Percentiles rank a stretch among this genome's conserved stretches.
Conservation (phyloP, 805 yeast genomes). For the Cyberlindnera americana region DNA sequence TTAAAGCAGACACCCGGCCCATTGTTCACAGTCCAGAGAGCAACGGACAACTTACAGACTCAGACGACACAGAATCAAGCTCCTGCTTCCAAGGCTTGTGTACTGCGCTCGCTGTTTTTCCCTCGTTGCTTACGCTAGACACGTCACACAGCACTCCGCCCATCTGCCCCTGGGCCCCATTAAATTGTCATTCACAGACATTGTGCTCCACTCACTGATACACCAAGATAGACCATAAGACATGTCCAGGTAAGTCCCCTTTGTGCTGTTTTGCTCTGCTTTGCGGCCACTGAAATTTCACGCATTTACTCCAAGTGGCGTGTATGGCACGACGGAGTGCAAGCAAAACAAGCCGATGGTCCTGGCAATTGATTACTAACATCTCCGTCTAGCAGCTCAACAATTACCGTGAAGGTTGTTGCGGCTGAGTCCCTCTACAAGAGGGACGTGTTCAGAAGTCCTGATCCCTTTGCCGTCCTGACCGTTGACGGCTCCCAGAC, state of each 20-base stretch:
- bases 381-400: constrained; percentile 16
- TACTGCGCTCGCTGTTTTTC: neutral
- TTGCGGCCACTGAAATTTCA: no score
- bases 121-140: constrained; percentile 1
- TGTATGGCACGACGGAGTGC: no score
- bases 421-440: constrained; percentile 96
- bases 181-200: no score
- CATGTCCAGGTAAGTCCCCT: constrained; percentile 8
- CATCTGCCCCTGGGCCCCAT: no score
- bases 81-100: neutral
- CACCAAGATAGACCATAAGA: neutral
- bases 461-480: constrained; percentile 96
- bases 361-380: constrained; percentile 11
- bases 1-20: no score
- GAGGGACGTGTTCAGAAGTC: constrained; percentile 91
- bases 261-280: neutral
- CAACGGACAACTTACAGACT: no score
- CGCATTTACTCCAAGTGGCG: no score
- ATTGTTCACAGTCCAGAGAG: no score
- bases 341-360: no score
- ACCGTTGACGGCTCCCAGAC: constrained; percentile 98
- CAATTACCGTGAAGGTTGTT: constrained; percentile 60
- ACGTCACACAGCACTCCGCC: constrained; percentile 8
- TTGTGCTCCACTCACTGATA: no score
- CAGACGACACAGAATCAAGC: no score